Evolutionary conservation across 306 rosid species (phyloP), one percentile per base, ranked within the genome.

Genomic region (Mimosa pudica): DNA sequence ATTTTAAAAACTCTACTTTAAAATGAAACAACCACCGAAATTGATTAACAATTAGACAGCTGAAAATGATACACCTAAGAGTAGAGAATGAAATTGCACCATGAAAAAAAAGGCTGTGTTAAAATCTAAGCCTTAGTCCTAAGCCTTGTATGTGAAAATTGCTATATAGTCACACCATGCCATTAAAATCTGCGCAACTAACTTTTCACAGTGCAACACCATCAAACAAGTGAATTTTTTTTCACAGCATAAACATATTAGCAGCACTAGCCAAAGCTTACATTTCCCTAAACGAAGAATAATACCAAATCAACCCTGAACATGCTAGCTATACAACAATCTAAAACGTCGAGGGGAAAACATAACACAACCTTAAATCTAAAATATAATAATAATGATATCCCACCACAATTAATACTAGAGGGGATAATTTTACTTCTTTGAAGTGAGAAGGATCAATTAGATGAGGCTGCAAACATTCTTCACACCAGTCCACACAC

Each of bases 201-300:
- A 57, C 33, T 49, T 75, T 79, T 52, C 64, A 68, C 77, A 84
- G 36, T 55, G 73, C 81, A 83, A 84, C 84, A 84, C 82, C 74
- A 80, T 63, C 87, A 85, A 83, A 77, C 88, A 84, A 7, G 79
- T 77, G 77, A 78, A 57, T 70, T 58, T 64, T 65, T 71, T 57
- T 57, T 82, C 79, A 87, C 87, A 88, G 88, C 88, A 85, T 69
- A 85, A 85, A 83, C 85, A 84, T 18, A 57, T 83, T 71, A 76
- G 89, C 42, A 76, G 89, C 42, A 12, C 32, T 62, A 32, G 38
- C 68, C 82, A 82, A 91, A 84, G 88, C 88, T 79, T 84, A 73
- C 88, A 92, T 18, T 77, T 77, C 74, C 94, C 89, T 75, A 79
- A 54, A 79, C 35, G 41, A 46, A 70, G 74, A 70, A 70, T 79